A percentile compares a stretch with the other conserved stretches of the same genome.
These are phyloP conservation scores for Phoma sp. DNA, from an alignment of 2,329 filamentous ascomycete species.

Conservation along the genomic window DNA sequence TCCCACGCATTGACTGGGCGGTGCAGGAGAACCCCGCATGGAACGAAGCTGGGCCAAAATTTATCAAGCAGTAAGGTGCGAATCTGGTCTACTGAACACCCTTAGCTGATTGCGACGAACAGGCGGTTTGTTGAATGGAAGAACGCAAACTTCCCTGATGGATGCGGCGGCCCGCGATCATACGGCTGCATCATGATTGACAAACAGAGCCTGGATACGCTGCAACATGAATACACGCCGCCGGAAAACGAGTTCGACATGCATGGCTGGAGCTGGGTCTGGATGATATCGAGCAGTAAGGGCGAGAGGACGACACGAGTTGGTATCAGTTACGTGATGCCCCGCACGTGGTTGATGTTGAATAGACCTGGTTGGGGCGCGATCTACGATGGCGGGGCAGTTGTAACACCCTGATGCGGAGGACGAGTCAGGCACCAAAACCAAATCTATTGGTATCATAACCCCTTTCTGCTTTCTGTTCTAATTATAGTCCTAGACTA, in stretches of 20 bases:
- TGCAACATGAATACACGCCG: constrained; percentile 6
- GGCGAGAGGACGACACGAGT: constrained; percentile 4
- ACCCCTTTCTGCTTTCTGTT: too few species aligned
- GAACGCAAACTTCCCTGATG: constrained; percentile 1
- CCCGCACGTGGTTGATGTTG: constrained; percentile 7
- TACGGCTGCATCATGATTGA: constrained; percentile 7
- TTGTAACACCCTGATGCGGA: not conserved
- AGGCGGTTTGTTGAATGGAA: constrained; percentile 2
- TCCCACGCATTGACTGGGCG: constrained; percentile 15
- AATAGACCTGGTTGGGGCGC: constrained; percentile 1
- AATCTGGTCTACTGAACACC: not conserved
- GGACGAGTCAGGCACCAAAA: too few species aligned
- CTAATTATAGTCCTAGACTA: too few species aligned
- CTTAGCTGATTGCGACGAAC: not conserved
- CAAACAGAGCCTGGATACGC: constrained; percentile 8
- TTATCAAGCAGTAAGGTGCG: constrained; percentile 2
- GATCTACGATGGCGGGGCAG: not conserved
- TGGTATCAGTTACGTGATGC: constrained; percentile 4
- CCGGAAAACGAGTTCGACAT: constrained; percentile 5
- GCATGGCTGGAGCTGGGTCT: constrained; percentile 6
- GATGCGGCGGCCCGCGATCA: not conserved
- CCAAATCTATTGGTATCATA: too few species aligned
- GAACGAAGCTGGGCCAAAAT: constrained; percentile 3
- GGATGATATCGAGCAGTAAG: constrained; percentile 7
- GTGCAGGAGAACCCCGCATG: constrained; percentile 17